Base-by-base conservation (phyloP, 2,329 filamentous ascomycete genomes). In the Torrubiella hemipterigena region DNA sequence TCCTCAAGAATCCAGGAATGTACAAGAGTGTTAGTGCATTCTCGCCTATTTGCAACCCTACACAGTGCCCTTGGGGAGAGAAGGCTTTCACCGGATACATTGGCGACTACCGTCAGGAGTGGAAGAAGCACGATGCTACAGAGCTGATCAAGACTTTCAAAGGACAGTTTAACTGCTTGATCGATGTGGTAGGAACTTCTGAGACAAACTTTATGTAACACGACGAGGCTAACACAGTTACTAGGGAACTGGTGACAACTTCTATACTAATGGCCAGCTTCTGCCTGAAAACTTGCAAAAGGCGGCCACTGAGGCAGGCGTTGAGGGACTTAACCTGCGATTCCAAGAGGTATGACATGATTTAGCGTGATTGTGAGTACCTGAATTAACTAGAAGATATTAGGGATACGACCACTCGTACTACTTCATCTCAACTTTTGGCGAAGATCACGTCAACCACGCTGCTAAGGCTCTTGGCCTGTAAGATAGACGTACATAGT, bases 321-420 rank as follows among this genome's bases (percentile, higher is more conserved):
- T 85, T 31, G 61, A 73, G 36, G 82, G 81, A 8, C 61, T 95
- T 39, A 73, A 73, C 32, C 60, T 96, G 40, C 73, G 89, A 48
- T 91, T 89, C 65, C 89, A 94, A 53, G 69, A 81, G 39, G 74
- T 75, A 46, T 53, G 68, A 28, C n/a, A n/a, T 28, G 15, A 24
- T n/a, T n/a, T n/a, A n/a, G n/a, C n/a, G n/a, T n/a, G n/a, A n/a
- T n/a, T n/a, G n/a, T n/a, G n/a, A n/a, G n/a, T n/a, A n/a, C n/a
- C n/a, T n/a, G n/a, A n/a, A n/a, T n/a, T n/a, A n/a, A n/a, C n/a
- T n/a, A n/a, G n/a, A n/a, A n/a, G n/a, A n/a, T n/a, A n/a, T 5
- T 50, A 82, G 61, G 86, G 77, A 39, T 96, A 98, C 52, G 91
- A 98, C 55, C 91, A 98, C 61, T 93, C 85, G 39, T 98, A 98